phyloP scores from a whole-genome alignment of 2,329 filamentous ascomycete genomes.

The Sphaceloma murrayae region DNA sequence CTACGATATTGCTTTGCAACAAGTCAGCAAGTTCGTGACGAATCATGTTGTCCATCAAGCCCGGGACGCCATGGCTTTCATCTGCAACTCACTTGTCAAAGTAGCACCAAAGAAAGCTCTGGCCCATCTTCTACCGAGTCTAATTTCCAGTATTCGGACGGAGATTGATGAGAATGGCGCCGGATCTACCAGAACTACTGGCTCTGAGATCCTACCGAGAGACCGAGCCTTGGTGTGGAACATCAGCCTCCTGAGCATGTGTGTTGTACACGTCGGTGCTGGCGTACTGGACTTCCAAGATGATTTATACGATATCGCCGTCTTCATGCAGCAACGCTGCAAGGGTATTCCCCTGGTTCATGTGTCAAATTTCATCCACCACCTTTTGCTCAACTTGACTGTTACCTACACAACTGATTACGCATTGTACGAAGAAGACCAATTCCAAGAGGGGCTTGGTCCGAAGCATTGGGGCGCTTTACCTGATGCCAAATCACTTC shows the following conservation, averaged over 20 bases:
- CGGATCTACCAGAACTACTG: conserved; percentile 86
- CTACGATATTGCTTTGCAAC: conserved; percentile 84
- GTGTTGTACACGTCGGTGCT: conserved; percentile 86
- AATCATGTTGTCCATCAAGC: conserved; percentile 96
- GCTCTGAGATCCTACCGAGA: conserved; percentile 82
- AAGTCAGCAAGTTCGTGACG: conserved; percentile 82
- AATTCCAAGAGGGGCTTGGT: conserved; percentile 60
- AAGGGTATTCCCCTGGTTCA: conserved; percentile 89
- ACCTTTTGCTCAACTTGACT: conserved; percentile 86
- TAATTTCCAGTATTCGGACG: conserved; percentile 83
- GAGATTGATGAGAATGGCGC: conserved; percentile 97
- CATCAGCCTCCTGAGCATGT: conserved; percentile 94
- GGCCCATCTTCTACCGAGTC: conserved; percentile 79
- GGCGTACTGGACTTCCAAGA: conserved; percentile 82
- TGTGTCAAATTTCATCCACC: conserved; percentile 95
- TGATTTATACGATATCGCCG: conserved; percentile 80
- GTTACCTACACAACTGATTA: conserved; percentile 90
- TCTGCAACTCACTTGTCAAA: conserved; percentile 92
- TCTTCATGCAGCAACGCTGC: conserved; percentile 95
- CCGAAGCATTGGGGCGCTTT: conserved; percentile 75
- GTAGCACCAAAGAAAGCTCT: conserved; percentile 89
- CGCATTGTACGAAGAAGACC: conserved; percentile 71
- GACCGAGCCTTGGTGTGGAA: conserved; percentile 95
- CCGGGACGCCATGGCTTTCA: conserved; percentile 96
- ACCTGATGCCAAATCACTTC: conserved; percentile 64